Evolutionary conservation across 2,329 filamentous ascomycete genomes (phyloP).

Genomic region (Fusarium falciforme): DNA sequence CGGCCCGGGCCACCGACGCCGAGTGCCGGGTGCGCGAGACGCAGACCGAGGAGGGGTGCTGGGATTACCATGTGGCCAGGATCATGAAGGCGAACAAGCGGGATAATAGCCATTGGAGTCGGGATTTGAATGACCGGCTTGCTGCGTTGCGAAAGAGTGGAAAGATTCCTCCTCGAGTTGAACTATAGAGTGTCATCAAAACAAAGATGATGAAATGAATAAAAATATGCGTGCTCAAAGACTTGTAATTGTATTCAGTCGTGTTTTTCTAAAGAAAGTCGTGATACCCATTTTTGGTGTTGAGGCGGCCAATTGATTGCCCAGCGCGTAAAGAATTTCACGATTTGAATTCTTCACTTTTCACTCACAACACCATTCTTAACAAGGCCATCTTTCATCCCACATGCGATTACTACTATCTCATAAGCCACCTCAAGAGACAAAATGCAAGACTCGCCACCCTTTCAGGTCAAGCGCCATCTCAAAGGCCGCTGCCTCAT

Average conservation of each 20-base stretch:
- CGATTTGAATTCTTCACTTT: not conserved
- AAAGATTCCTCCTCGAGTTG: slow-evolving; percentile 41
- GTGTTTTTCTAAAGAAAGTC: not conserved
- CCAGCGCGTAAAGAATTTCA: slow-evolving; percentile 32
- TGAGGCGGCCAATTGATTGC: slow-evolving; percentile 10
- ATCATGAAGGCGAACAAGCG: slow-evolving; percentile 52
- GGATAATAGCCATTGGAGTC: slow-evolving; percentile 59
- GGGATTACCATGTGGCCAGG: slow-evolving; percentile 64
- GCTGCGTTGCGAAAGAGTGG: slow-evolving; percentile 46
- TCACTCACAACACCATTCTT: slow-evolving; percentile 4
- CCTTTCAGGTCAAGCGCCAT: slow-evolving; percentile 44
- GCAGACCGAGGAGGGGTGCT: slow-evolving; percentile 63
- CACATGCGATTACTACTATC: not conserved
- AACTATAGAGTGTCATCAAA: slow-evolving; percentile 46
- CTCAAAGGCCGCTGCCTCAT: slow-evolving; percentile 60
- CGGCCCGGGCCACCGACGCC: slow-evolving; percentile 47
- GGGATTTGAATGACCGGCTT: slow-evolving; percentile 53
- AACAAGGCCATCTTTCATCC: not conserved
- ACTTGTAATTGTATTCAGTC: not conserved
- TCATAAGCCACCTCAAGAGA: not conserved
- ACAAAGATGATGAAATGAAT: not conserved
- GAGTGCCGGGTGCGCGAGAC: slow-evolving; percentile 50
- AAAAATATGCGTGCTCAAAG: not conserved
- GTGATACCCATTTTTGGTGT: not conserved
- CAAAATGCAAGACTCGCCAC: slow-evolving; percentile 28